Evolutionary conservation across 805 yeast genomes (phyloP).

Genomic region (Kazachstania africana): DNA sequence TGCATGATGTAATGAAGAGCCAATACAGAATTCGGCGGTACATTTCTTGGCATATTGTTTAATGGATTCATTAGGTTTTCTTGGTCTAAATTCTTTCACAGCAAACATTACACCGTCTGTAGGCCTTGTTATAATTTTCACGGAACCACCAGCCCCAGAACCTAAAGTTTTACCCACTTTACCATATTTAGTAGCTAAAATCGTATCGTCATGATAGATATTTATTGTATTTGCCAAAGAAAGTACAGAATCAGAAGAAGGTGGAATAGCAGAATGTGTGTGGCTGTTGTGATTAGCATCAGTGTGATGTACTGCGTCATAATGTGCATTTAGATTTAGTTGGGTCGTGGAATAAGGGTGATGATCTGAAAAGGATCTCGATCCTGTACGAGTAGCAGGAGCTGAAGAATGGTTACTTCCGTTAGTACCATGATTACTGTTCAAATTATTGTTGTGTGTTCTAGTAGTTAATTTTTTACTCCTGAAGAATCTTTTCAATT

Average conservation of each 20-base stretch:
- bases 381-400: slow-evolving; percentile 1
- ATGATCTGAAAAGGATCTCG: slow-evolving; percentile 3
- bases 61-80: slow-evolving; percentile 55
- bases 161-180: slow-evolving; percentile 66
- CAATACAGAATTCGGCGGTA: slow-evolving; percentile 82
- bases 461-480: slow-evolving; percentile 26
- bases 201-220: slow-evolving; percentile 41
- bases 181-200: slow-evolving; percentile 51
- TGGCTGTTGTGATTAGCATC: slow-evolving; percentile 17
- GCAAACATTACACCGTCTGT: slow-evolving; percentile 66
- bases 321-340: slow-evolving; percentile 9
- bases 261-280: slow-evolving; percentile 28
- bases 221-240: slow-evolving; percentile 24
- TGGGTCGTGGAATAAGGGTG: slow-evolving; percentile 10
- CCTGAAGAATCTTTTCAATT: slow-evolving; percentile 60
- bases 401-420: too few species aligned
- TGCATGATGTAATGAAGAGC: slow-evolving; percentile 72
- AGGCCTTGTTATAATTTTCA: slow-evolving; percentile 56
- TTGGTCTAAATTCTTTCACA: slow-evolving; percentile 69
- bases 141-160: slow-evolving; percentile 84
- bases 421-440: neutral
- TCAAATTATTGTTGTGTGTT: slow-evolving; percentile 1
- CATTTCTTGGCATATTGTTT: slow-evolving; percentile 78
- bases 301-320: slow-evolving; percentile 5
- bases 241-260: slow-evolving; percentile 24